Evolutionary conservation across 139 green algal species (phyloP), one percentile per base, ranked within the genome.

Genomic region (Micromonas commoda): DNA sequence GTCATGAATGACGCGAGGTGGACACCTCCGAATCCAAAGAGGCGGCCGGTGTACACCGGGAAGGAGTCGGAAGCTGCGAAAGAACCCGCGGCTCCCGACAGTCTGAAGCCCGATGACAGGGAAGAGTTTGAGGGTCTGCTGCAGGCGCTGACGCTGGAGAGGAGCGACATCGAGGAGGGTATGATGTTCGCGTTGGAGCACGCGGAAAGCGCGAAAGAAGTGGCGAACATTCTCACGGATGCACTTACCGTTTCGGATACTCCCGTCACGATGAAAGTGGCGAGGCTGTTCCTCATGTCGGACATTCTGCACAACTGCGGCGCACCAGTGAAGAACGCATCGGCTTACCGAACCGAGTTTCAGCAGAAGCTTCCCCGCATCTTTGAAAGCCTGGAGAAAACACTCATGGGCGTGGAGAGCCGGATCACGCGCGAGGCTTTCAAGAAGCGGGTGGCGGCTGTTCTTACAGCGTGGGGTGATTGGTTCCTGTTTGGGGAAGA

Each of bases 271-370:
- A 81, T 89, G 57, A 97, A 97, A 84, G 74, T 88, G 4, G 82
- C 82, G 69, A 61, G 91, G 45, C 89, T 98, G 32, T 96, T 96
- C 84, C 85, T 98, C 16, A 85, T 93, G 6, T 94, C 85, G 5
- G 94, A 98, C 86, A 90, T 98, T 31, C 87, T 98, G 67, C 91
- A 97, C 89, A 98, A 97, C 86, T 86, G 77, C 75, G 92, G 87
- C 51, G 90, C 90, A 23, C 87, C 91, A 23, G 91, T 97, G 61
- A 84, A 91, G 60, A 97, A 97, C 78, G 94, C 93, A 0, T 91
- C 85, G 0, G 83, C 88, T 20, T 97, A 93, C 86, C 85, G 93
- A 32, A 86, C 68, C 33, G 79, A 19, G 19, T 79, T 97, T 64
- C 86, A 98, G 83, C 86, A 86, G 3, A 79, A 80, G 34, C 83